Base-by-base conservation (phyloP, 768 basidiomycete species). In the Podaxis rugospora region DNA sequence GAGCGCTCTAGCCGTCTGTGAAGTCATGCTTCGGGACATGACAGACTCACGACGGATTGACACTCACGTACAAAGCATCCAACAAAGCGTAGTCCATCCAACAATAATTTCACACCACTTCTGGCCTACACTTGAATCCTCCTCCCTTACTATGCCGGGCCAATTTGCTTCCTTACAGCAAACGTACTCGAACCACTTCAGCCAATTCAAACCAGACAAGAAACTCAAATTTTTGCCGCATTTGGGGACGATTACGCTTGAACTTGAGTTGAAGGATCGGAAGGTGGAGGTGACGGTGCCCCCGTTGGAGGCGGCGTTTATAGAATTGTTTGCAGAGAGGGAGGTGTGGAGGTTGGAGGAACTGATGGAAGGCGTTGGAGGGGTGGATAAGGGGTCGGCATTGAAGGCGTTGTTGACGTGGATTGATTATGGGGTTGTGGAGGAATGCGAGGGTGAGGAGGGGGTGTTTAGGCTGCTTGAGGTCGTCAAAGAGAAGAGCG, bases 1-100 rank as follows among this genome's bases (percentile, higher is more conserved):
- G 67, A 81, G 87, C 1, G 87, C 94, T 2, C 74, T 99, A 59
- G 94, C 97, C 71, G 91, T 94, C 4, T 98, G 95, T 77, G 96
- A 98, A 70, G 95, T 99, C 57, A 98, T 99, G 97, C 76, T 98
- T 69, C 92, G 88, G 69, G 97, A 99, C 71, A 91, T 98, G 86
- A 90, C 93, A 2, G 95, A 98, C 72, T 97, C 96, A 42, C 89
- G 87, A 67, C 84, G 93, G 36, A 90, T 89, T 52, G 92, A 98
- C 70, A 84, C 85, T n/a, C 89, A 90, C 70, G 84, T 98, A 39
- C 50, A 53, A 55, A 10, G 50, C 9, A 25, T 54, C 25, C 42
- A 51, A 16, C 62, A 93, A 88, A 84, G 85, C 5, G 76, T 86
- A 14, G 76, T 98, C 1, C 93, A 95, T 67, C 92, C 95, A 0